phyloP scores from a whole-genome alignment of 2,329 filamentous ascomycete species.

The Epicoccum nigrum region DNA sequence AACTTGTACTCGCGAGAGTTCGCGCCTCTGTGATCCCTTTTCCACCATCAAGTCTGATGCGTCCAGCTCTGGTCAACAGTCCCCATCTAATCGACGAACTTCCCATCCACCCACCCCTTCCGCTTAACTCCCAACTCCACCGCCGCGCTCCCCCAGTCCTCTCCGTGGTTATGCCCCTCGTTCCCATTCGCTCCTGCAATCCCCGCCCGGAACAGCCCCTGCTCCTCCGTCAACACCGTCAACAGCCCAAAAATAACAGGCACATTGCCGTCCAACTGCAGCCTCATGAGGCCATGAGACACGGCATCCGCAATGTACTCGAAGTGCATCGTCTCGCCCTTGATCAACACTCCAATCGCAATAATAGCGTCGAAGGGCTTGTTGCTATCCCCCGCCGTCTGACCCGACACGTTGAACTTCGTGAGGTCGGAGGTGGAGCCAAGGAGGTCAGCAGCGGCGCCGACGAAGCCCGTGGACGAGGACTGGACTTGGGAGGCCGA shows the following conservation, averaged over 20 bases:
- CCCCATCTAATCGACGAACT: constrained; percentile 54
- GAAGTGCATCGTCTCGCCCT: constrained; percentile 99
- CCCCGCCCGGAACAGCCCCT: constrained; percentile 84
- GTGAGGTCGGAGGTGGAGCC: constrained; percentile 68
- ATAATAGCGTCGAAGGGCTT: constrained; percentile 89
- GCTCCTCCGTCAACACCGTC: constrained; percentile 86
- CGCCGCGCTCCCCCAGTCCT: constrained; percentile 93
- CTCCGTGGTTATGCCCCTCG: constrained; percentile 85
- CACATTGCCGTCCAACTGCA: constrained; percentile 86
- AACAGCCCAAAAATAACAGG: constrained; percentile 92
- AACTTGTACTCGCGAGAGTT: no score
- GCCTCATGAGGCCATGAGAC: constrained; percentile 89
- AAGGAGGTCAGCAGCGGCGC: constrained; percentile 77
- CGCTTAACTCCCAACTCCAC: constrained; percentile 93
- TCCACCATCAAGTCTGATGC: no score
- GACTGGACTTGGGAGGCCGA: constrained; percentile 84
- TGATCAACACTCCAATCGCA: constrained; percentile 94
- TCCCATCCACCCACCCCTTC: constrained; percentile 79
- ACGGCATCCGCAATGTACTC: constrained; percentile 96
- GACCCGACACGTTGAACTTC: constrained; percentile 36
- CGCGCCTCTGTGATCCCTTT: no score
- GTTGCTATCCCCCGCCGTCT: constrained; percentile 2
- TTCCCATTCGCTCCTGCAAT: constrained; percentile 55
- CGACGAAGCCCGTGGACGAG: constrained; percentile 62
- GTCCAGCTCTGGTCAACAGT: no score